Evolutionary conservation across 2,329 filamentous ascomycete species (phyloP).

Genomic region (Rosellinia necatrix): DNA sequence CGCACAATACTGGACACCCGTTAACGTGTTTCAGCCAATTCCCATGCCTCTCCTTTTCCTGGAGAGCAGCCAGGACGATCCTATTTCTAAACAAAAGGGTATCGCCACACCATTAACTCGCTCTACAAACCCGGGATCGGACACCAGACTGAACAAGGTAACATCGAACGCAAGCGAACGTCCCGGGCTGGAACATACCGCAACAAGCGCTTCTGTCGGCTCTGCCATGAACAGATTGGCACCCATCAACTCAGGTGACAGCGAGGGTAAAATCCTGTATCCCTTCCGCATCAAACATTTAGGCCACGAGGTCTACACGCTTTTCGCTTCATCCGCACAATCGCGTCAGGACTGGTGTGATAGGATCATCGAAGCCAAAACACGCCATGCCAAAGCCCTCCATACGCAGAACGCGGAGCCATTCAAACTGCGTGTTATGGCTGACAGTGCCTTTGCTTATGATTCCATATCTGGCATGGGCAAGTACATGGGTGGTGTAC

Average conservation of each 20-base stretch:
- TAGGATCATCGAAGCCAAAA: conserved; percentile 94
- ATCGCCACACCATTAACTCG: conserved; percentile 66
- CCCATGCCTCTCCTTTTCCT: conserved; percentile 95
- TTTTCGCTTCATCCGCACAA: conserved; percentile 79
- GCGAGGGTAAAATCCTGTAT: conserved; percentile 83
- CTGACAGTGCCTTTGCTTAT: conserved; percentile 88
- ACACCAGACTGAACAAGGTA: conserved; percentile 62
- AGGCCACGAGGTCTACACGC: conserved; percentile 87
- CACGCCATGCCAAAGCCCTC: conserved; percentile 84
- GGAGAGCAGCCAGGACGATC: conserved; percentile 90
- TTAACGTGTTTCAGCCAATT: conserved; percentile 65
- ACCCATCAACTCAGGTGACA: conserved; percentile 61
- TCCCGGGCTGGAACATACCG: conserved; percentile 68
- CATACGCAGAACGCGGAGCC: conserved; percentile 94
- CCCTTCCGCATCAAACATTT: conserved; percentile 96
- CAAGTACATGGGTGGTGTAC: conserved; percentile 65
- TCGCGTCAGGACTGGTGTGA: conserved; percentile 87
- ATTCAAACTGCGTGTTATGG: conserved; percentile 88
- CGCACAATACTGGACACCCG: not conserved
- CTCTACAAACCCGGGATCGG: conserved; percentile 65
- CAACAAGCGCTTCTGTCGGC: conserved; percentile 68
- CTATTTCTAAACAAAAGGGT: conserved; percentile 82
- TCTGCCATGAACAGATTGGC: conserved; percentile 53
- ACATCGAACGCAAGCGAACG: conserved; percentile 55
- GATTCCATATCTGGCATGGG: conserved; percentile 65